These are phyloP conservation scores for Ophiostoma sp. DNA, from an alignment of 2,329 filamentous ascomycete genomes.

Conservation along the genomic window DNA sequence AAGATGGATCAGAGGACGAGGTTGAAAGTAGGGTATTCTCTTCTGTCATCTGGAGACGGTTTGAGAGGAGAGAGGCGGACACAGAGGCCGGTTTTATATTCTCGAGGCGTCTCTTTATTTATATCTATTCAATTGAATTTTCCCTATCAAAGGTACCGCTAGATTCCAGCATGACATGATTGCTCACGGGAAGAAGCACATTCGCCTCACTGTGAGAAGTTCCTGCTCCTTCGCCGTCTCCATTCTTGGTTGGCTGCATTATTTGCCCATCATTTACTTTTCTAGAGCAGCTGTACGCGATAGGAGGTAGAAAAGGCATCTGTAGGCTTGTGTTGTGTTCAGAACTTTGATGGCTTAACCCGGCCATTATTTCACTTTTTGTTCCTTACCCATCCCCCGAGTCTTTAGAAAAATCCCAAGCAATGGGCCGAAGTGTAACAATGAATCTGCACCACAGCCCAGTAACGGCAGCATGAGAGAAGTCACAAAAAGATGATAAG, in stretches of 20 bases:
- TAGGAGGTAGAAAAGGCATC: not conserved
- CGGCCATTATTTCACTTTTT: not conserved
- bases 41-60: not conserved
- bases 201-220: not conserved
- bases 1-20: not conserved
- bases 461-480: not conserved
- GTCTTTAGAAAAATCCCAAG: not conserved
- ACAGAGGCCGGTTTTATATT: constrained; percentile 1
- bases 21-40: not conserved
- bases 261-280: not conserved
- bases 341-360: not conserved
- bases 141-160: not conserved
- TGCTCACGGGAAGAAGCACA: not conserved
- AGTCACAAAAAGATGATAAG: not conserved
- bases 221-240: not conserved
- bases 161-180: not conserved
- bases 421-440: not conserved
- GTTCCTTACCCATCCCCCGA: not conserved
- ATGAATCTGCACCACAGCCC: not conserved
- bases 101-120: not conserved
- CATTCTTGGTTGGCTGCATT: not conserved
- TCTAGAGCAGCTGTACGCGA: not conserved
- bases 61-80: not conserved
- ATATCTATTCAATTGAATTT: not conserved
- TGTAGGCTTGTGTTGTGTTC: not conserved